Evolutionary conservation across 352 stramenopile genomes (phyloP).

Genomic region (Phytophthora citricola): DNA sequence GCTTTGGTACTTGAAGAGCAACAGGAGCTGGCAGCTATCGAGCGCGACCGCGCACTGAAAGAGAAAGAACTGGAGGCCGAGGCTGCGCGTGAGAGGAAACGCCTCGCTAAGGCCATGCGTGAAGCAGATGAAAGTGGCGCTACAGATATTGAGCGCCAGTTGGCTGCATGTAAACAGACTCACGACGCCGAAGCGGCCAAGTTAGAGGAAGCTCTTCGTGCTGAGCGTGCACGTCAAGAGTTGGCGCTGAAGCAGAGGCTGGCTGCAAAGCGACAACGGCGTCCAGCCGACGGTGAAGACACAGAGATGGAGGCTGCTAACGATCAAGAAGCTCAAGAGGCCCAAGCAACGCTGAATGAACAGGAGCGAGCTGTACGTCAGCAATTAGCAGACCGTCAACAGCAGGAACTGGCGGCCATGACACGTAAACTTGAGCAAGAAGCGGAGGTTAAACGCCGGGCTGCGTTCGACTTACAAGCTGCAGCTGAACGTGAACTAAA

Average conservation of each 20-base stretch:
- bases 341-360: conserved; percentile 33
- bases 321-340: conserved; percentile 11
- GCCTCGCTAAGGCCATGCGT: conserved; percentile 23
- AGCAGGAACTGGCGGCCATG: conserved; percentile 30
- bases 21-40: conserved; percentile 40
- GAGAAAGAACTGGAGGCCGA: conserved; percentile 34
- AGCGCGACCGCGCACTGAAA: conserved; percentile 29
- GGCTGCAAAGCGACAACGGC: conserved; percentile 35
- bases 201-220: conserved; percentile 38
- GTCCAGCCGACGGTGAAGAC: not conserved
- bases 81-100: conserved; percentile 35
- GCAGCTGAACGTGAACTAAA: conserved; percentile 46
- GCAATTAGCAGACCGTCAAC: conserved; percentile 30
- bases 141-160: conserved; percentile 44
- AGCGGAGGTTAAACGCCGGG: conserved; percentile 16
- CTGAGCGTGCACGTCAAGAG: conserved; percentile 49
- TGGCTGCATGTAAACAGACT: conserved; percentile 40
- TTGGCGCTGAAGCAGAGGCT: conserved; percentile 49
- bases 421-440: conserved; percentile 46
- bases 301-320: not conserved
- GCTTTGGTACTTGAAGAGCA: conserved; percentile 40
- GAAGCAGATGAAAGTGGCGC: conserved; percentile 26
- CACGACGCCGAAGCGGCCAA: conserved; percentile 39
- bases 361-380: conserved; percentile 21
- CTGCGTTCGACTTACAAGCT: conserved; percentile 28